Percentiles rank a stretch among this genome's conserved stretches.
Evolutionary conservation across 352 stramenopile species (phyloP).

Genomic region (Pythium guiyangense): DNA sequence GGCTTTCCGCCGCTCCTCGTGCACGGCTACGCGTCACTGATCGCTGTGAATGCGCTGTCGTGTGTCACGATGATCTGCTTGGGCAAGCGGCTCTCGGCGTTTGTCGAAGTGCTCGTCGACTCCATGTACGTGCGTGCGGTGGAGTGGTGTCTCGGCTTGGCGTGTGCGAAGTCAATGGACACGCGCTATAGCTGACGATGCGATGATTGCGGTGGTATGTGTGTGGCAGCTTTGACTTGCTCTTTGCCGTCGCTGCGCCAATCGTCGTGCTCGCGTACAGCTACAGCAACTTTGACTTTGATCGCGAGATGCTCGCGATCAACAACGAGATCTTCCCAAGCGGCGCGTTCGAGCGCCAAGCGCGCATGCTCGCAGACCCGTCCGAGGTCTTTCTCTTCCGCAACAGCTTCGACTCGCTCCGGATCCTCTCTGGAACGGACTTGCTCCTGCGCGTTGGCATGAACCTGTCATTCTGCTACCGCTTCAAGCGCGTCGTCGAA

Average conservation of each 20-base stretch:
- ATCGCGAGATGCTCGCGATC: conserved; percentile 1
- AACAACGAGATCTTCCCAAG: conserved; percentile 65
- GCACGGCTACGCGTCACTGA: background rate
- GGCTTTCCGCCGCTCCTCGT: background rate
- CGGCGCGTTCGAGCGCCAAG: conserved; percentile 38
- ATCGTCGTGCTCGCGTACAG: background rate
- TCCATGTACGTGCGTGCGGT: too few relatives aligned
- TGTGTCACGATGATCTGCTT: too few relatives aligned
- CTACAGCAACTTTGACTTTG: too few relatives aligned
- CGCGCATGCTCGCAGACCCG: background rate
- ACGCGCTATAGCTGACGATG: too few relatives aligned
- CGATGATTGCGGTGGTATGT: too few relatives aligned
- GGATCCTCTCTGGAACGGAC: background rate
- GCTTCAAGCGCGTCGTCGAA: background rate
- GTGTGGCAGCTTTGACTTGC: background rate
- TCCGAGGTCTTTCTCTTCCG: background rate
- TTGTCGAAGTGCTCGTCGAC: too few relatives aligned
- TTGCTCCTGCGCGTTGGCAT: background rate
- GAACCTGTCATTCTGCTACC: background rate
- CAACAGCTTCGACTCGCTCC: background rate
- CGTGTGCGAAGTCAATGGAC: too few relatives aligned
- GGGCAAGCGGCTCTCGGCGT: too few relatives aligned
- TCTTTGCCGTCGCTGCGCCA: background rate
- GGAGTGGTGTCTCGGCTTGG: too few relatives aligned
- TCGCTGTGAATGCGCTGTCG: background rate